Evolutionary conservation across 1,139 yeast genomes (phyloP), one percentile per base, ranked within the genome.

Genomic region (Geotrichum aggregatum): DNA sequence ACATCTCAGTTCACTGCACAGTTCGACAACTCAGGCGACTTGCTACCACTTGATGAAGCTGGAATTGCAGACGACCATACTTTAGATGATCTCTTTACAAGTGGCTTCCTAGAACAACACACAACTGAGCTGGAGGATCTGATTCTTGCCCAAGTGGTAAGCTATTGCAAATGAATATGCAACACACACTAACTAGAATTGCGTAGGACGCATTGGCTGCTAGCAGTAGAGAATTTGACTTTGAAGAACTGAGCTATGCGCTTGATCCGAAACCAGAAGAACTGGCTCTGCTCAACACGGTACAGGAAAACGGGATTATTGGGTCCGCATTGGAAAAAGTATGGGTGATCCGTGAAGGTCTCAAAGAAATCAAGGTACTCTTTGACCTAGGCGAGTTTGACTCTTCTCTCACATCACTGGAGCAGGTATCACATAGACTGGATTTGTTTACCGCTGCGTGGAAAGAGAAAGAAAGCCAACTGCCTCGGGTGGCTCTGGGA

Each of bases 291-390:
- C 46, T 54, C 1, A 36, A 36, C 4, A 24, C 42, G n/a, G 50
- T 54, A 30, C 46, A 48, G 34, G 39, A 45, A 26, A 51, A 48
- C 34, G 52, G 54, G 3, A 39, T 50, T 3, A 22, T 51, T n/a
- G 40, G 30, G n/a, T 44, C 53, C 21, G 62, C 62, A 7, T 49
- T 64, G 43, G 60, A 62, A 43, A 61, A 60, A 16, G 51, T 64
- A 21, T 63, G 66, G 67, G 59, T 63, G n/a, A 52, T 66, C 14
- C 58, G 64, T 18, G 57, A 64, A 5, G 68, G 66, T 2, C 55
- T 65, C 44, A 61, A 61, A 41, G 69, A 66, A 49, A 60, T 61
- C 11, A 56, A 59, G 3, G 58, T 60, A 4, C 52, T 66, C n/a
- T 40, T 50, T 4, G 63, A 60, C 16, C 49, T 63, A 13, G 66